Conservation (phyloP, 768 basidiomycete genomes). For the Macrolepiota fuliginosa region DNA sequence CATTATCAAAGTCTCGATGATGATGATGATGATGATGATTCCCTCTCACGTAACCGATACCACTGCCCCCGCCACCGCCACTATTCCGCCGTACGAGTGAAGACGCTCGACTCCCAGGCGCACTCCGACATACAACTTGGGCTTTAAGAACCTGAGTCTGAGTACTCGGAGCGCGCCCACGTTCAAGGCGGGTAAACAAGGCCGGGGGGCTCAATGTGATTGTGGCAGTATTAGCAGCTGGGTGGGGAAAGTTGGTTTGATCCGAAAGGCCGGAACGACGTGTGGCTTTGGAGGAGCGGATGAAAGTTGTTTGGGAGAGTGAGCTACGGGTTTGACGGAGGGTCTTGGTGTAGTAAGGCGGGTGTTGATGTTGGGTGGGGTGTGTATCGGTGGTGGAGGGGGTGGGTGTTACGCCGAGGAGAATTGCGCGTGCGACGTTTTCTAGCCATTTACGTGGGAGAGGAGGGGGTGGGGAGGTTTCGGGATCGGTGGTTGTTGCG, state of each 20-base stretch:
- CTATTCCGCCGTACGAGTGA: conserved; percentile 36
- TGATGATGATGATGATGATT: background rate
- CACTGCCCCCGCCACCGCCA: conserved; percentile 9
- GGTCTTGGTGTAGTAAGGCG: background rate
- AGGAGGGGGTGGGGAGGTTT: conserved; percentile 40
- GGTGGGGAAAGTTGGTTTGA: conserved; percentile 27
- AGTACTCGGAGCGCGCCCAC: conserved; percentile 32
- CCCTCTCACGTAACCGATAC: conserved; percentile 15
- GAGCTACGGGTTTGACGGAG: conserved; percentile 38
- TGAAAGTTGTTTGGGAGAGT: conserved; percentile 31
- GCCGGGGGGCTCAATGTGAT: conserved; percentile 29
- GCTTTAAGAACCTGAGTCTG: conserved; percentile 46
- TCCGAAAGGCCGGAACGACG: conserved; percentile 31
- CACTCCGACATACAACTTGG: conserved; percentile 66
- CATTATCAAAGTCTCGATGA: background rate
- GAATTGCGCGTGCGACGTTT: conserved; percentile 62
- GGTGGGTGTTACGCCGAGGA: conserved; percentile 41
- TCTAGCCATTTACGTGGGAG: conserved; percentile 71
- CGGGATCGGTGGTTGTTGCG: conserved; percentile 12
- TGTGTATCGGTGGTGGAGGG: conserved; percentile 2
- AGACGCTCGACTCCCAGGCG: conserved; percentile 60
- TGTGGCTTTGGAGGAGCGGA: conserved; percentile 14
- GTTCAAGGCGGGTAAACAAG: conserved; percentile 33
- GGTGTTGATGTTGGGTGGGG: background rate
- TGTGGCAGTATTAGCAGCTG: background rate